Conservation (phyloP, 2,329 filamentous ascomycete species). For the Xylariaceae sp. region DNA sequence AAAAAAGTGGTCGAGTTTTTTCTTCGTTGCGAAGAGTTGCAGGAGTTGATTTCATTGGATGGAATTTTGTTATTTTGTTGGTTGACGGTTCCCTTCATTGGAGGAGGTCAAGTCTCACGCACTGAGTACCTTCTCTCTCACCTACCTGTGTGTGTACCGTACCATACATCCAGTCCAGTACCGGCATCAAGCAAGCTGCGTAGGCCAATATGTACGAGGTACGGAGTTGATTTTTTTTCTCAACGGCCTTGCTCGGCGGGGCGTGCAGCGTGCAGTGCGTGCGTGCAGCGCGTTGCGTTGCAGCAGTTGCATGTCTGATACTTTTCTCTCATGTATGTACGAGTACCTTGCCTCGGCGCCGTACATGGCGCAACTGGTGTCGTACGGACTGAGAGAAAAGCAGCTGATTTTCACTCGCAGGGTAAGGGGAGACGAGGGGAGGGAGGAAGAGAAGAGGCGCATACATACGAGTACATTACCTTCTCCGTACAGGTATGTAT, state of each 20-base stretch:
- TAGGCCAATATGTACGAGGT: no score
- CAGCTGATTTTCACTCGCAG: conserved; percentile 13
- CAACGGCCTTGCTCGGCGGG: conserved; percentile 24
- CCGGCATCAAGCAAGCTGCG: no score
- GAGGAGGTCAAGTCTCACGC: conserved; percentile 10
- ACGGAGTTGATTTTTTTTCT: no score
- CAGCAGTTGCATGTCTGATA: conserved; percentile 22
- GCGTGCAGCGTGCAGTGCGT: conserved; percentile 22
- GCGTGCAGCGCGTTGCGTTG: no score
- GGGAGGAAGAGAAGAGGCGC: neutral
- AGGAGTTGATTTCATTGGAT: conserved; percentile 23
- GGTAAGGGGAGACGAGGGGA: conserved; percentile 28
- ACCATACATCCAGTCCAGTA: no score
- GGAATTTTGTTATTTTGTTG: conserved; percentile 16
- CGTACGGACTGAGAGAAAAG: neutral
- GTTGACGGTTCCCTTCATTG: conserved; percentile 15
- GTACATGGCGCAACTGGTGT: neutral
- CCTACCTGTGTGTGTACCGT: neutral
- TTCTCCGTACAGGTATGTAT: no score
- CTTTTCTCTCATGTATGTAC: no score
- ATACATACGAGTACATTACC: conserved; percentile 12
- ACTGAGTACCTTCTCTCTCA: neutral
- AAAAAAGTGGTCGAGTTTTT: no score
- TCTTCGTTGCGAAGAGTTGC: no score
- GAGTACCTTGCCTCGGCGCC: conserved; percentile 23